Evolutionary conservation across 768 basidiomycete genomes (phyloP), one percentile per base, ranked within the genome.

Genomic region (Hygrocybe coccinea): DNA sequence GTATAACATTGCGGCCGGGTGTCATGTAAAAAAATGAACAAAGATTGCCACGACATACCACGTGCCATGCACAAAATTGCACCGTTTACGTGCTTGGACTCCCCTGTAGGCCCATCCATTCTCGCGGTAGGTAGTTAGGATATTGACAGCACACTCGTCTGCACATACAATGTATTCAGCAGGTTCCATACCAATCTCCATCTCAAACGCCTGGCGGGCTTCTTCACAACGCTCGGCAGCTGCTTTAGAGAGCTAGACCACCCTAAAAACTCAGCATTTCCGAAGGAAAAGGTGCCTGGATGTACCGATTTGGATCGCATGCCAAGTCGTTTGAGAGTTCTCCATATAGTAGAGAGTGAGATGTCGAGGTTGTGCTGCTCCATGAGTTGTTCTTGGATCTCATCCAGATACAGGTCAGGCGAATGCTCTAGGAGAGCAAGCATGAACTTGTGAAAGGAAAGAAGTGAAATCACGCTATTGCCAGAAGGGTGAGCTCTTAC

Each of bases 131-230:
- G 61, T 60, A 8, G 61, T 60, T 33, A 62, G 35, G 17, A 62
- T 46, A 48, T 62, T 62, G 22, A 62, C 61, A 21, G 61, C 61
- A 52, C 55, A 14, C 41, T 62, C 59, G 39, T 62, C 61, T 12
- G 59, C 61, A 46, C 52, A 55, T 8, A 62, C 61, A 45, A 62
- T 37, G 25, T 54, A 52, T 41, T 60, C 54, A 7, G 59, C 8
- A 0, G 59, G 56, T 17, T 60, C 48, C 17, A 52, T 14, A 11
- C 59, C 59, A 43, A 62, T 60, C 38, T 57, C 59, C 11, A 57
- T 15, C 8, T 15, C 34, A 53, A 60, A 62, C 22, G 53, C 36
- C 35, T 34, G 43, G 4, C 53, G 61, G 9, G 50, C 25, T 35
- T 55, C 49, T 37, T 59, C 56, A 29, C 41, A 62, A 21, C 53